These are phyloP conservation scores for Syzygium oleosum DNA, from an alignment of 345 rosid genomes.

Conservation along the genomic window DNA sequence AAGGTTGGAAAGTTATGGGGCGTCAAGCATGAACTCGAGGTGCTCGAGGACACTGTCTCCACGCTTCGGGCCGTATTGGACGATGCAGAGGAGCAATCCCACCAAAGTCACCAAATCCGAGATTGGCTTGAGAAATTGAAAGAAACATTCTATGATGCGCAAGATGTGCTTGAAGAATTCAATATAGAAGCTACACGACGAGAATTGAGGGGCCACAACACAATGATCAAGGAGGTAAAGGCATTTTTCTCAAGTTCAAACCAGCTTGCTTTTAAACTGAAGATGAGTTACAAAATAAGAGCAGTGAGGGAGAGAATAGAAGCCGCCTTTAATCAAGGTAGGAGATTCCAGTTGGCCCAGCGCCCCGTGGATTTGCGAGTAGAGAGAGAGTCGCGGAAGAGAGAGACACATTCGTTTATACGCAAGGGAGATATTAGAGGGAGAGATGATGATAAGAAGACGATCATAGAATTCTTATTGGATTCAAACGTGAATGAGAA, in stretches of 20 bases:
- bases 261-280: background rate
- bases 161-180: conserved; percentile 26
- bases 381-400: background rate
- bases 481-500: background rate
- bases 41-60: fast-evolving
- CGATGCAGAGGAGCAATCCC: conserved; percentile 1
- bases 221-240: background rate
- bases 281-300: background rate
- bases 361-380: too few species aligned
- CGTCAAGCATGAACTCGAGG: background rate
- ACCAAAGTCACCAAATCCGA: background rate
- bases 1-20: background rate
- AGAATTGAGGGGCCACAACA: background rate
- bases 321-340: background rate
- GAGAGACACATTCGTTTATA: background rate
- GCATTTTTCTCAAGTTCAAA: background rate
- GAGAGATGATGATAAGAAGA: background rate
- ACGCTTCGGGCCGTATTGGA: background rate
- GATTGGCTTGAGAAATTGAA: conserved; percentile 17
- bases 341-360: background rate
- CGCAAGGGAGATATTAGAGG: background rate
- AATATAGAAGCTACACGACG: background rate
- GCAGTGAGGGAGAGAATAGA: background rate
- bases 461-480: fast-evolving
- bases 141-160: conserved; percentile 15